Conservation (phyloP, 768 basidiomycete species). For the Pulveroboletus sp. region DNA sequence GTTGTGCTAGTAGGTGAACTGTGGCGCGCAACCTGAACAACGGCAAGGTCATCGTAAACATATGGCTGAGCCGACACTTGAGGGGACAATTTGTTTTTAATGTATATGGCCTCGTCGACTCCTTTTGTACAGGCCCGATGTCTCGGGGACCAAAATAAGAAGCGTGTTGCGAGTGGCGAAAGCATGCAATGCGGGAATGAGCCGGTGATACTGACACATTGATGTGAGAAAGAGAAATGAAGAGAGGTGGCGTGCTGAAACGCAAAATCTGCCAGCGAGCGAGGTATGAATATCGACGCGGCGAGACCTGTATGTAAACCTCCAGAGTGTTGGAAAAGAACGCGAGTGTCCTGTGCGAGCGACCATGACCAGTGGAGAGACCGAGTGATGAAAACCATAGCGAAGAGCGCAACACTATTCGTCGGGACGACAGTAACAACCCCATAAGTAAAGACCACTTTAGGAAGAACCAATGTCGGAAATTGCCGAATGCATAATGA, state of each 20-base stretch:
- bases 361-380: conserved; percentile 33
- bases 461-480: conserved; percentile 25
- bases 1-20: conserved; percentile 15
- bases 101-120: conserved; percentile 30
- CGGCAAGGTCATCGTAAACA: conserved; percentile 27
- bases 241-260: conserved; percentile 22
- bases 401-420: conserved; percentile 28
- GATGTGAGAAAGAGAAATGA: conserved; percentile 26
- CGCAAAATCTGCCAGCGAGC: conserved; percentile 29
- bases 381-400: conserved; percentile 27
- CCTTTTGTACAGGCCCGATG: conserved; percentile 37
- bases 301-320: conserved; percentile 28
- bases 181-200: conserved; percentile 37
- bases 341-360: conserved; percentile 35
- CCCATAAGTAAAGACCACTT: conserved; percentile 29
- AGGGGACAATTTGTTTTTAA: conserved; percentile 23
- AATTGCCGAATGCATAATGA: conserved; percentile 42
- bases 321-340: conserved; percentile 15
- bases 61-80: conserved; percentile 29
- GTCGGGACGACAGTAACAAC: conserved; percentile 27
- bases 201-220: conserved; percentile 42
- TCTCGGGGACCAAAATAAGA: conserved; percentile 30
- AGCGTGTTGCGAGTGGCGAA: conserved; percentile 37
- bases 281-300: conserved; percentile 46
- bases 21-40: conserved; percentile 24